Evolutionary conservation across 805 yeast species (phyloP).

Genomic region (Myxozyma mucilagina): DNA sequence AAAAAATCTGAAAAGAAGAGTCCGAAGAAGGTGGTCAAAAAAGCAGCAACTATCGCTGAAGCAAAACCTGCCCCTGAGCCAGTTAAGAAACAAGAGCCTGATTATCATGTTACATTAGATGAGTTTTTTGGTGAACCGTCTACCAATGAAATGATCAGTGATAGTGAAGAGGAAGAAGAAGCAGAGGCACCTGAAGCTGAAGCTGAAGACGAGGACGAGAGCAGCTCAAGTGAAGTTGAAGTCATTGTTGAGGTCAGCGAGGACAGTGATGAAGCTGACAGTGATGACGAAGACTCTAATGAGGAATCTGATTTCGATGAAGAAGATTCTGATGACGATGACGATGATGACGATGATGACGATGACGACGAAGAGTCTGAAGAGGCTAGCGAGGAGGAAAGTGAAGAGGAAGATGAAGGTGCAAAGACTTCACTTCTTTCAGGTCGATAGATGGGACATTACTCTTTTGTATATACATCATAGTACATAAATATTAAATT

Average conservation of each 20-base stretch:
- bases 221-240: conserved; percentile 40
- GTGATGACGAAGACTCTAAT: conserved; percentile 10
- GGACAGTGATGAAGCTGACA: conserved; percentile 35
- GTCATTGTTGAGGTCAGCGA: conserved; percentile 40
- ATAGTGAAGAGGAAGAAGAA: conserved; percentile 37
- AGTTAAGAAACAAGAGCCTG: conserved; percentile 15
- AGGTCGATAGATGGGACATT: neutral
- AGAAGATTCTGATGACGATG: conserved; percentile 2
- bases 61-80: conserved; percentile 3
- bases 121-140: conserved; percentile 70
- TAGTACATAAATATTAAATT: neutral
- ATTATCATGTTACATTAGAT: conserved; percentile 50
- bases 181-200: conserved; percentile 41
- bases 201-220: conserved; percentile 41
- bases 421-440: neutral
- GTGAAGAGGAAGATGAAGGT: conserved; percentile 8
- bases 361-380: conserved; percentile 2
- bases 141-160: conserved; percentile 7
- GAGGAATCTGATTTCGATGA: conserved; percentile 15
- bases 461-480: neutral
- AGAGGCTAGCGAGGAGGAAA: conserved; percentile 1
- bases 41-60: neutral
- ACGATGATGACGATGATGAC: conserved; percentile 2
- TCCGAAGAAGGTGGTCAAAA: conserved; percentile 1
- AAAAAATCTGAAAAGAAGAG: neutral